These are phyloP conservation scores for Limnanthes douglasii DNA, from an alignment of 345 rosid species.

Conservation along the genomic window DNA sequence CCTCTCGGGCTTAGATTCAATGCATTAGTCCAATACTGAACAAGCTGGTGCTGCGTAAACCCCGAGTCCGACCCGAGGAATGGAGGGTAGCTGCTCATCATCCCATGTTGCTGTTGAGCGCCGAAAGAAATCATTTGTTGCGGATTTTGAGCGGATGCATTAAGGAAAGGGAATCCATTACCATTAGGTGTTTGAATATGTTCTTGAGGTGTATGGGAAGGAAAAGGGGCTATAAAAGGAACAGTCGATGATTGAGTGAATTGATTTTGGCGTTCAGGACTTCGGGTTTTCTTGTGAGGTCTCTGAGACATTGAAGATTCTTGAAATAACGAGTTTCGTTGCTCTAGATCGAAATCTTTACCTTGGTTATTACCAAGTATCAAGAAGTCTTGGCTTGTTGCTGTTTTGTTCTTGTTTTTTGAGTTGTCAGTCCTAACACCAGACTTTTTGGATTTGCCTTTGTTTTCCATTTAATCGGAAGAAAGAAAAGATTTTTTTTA, in stretches of 20 bases:
- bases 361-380: slow-evolving; percentile 25
- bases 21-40: slow-evolving; percentile 48
- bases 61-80: slow-evolving; percentile 18
- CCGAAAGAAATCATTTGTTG: slow-evolving; percentile 73
- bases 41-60: slow-evolving; percentile 44
- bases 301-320: slow-evolving; percentile 40
- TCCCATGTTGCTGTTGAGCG: slow-evolving; percentile 25
- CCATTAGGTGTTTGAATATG: slow-evolving; percentile 19
- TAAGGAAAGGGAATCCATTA: slow-evolving; percentile 38
- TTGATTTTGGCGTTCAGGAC: slow-evolving; percentile 36
- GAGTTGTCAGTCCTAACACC: too few species aligned
- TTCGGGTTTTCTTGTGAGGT: slow-evolving; percentile 50
- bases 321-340: slow-evolving; percentile 37
- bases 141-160: slow-evolving; percentile 23
- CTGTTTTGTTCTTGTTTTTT: too few species aligned
- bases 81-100: slow-evolving; percentile 17
- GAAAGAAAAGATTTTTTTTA: too few species aligned
- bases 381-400: too few species aligned
- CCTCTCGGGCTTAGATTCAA: slow-evolving; percentile 66
- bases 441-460: too few species aligned
- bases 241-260: slow-evolving; percentile 10
- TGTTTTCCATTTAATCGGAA: too few species aligned
- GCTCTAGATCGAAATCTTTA: slow-evolving; percentile 12
- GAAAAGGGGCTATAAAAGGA: slow-evolving; percentile 8
- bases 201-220: slow-evolving; percentile 8